Conservation (phyloP, 1,139 yeast species). For the Scheffersomyces quercinus region DNA sequence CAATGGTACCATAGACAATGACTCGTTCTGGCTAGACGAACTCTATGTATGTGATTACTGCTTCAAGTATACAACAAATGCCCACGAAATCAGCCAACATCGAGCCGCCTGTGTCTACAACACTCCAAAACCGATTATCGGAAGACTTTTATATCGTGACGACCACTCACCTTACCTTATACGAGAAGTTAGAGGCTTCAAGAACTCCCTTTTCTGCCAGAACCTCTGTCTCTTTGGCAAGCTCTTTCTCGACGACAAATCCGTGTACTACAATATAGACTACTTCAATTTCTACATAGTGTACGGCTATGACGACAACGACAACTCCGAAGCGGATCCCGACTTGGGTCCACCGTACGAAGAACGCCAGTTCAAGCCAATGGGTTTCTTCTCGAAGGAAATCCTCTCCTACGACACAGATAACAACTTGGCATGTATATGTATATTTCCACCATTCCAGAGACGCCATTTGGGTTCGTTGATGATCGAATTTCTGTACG, state of each 20-base stretch:
- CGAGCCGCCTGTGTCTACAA: conserved; percentile 41
- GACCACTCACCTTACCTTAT: conserved; percentile 49
- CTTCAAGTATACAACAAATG: conserved; percentile 68
- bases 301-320: conserved; percentile 46
- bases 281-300: conserved; percentile 77
- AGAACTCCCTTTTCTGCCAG: conserved; percentile 71
- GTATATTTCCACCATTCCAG: conserved; percentile 92
- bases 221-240: conserved; percentile 83
- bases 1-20: not conserved
- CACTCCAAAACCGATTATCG: conserved; percentile 47
- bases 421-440: conserved; percentile 81
- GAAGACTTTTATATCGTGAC: conserved; percentile 69
- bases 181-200: conserved; percentile 64
- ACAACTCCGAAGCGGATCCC: conserved; percentile 17
- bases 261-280: conserved; percentile 78
- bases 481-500: conserved; percentile 81
- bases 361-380: conserved; percentile 42
- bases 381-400: conserved; percentile 94
- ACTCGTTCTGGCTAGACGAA: conserved; percentile 54
- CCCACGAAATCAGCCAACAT: conserved; percentile 43
- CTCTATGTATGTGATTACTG: conserved; percentile 78
- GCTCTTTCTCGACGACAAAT: conserved; percentile 86
- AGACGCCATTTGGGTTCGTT: conserved; percentile 74
- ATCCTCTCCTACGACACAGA: conserved; percentile 79
- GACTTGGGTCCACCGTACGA: conserved; percentile 1